These are phyloP conservation scores for Psilocybe subaeruginosa DNA, from an alignment of 768 basidiomycete genomes.

Conservation along the genomic window DNA sequence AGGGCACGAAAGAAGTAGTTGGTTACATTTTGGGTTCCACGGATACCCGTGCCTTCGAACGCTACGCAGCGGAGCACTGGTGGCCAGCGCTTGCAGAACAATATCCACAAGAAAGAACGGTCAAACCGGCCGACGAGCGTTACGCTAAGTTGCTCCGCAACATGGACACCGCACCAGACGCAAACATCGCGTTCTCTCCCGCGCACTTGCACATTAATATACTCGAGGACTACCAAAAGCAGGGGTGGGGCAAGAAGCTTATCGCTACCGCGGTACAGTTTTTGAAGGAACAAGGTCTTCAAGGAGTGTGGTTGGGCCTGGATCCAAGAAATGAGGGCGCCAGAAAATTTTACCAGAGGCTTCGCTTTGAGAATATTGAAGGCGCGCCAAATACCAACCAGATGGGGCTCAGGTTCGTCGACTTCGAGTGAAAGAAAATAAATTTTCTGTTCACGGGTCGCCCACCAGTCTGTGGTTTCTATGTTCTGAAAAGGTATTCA, in stretches of 20 bases:
- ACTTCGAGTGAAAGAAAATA: constrained; percentile 21
- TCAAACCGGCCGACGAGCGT: constrained; percentile 45
- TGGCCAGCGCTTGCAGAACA: constrained; percentile 63
- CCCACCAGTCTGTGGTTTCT: not conserved
- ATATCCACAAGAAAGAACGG: constrained; percentile 45
- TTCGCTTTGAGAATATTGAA: constrained; percentile 64
- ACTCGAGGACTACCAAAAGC: constrained; percentile 63
- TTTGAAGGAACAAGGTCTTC: constrained; percentile 51
- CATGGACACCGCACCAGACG: constrained; percentile 48
- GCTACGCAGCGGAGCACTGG: constrained; percentile 57
- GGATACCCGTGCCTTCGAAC: constrained; percentile 70
- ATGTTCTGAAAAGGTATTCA: not conserved
- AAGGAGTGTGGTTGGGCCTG: constrained; percentile 69
- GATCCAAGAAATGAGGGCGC: constrained; percentile 66
- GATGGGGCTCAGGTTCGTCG: constrained; percentile 58
- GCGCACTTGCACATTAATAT: constrained; percentile 82
- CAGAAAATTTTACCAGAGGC: constrained; percentile 57
- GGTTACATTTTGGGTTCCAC: constrained; percentile 73
- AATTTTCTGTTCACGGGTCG: not conserved
- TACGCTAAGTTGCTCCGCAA: constrained; percentile 45
- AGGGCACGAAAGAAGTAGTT: constrained; percentile 50
- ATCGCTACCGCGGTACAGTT: constrained; percentile 56
- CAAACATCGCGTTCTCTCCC: constrained; percentile 64
- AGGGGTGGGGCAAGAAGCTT: constrained; percentile 72
- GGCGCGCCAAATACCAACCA: constrained; percentile 50